Evolutionary conservation across 2,329 filamentous ascomycete genomes (phyloP).

Genomic region (Xylaria sp.): DNA sequence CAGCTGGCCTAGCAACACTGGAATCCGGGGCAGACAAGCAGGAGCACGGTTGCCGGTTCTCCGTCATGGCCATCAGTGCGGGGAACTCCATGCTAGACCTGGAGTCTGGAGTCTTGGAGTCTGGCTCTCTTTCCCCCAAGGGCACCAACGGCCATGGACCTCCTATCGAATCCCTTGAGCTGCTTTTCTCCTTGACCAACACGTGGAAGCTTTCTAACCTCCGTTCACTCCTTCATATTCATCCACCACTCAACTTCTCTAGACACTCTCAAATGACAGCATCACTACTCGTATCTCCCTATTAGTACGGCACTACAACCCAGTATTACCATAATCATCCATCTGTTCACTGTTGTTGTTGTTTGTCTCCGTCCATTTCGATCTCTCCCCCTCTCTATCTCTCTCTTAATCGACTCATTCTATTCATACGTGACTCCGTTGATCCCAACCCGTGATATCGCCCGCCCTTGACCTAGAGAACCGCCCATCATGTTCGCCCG

Average conservation of each 20-base stretch:
- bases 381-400: no score
- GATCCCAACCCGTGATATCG: background rate
- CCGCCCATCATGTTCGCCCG: slow-evolving; percentile 44
- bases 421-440: slow-evolving; percentile 4
- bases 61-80: background rate
- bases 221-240: background rate
- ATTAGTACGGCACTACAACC: background rate
- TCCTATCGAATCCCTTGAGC: background rate
- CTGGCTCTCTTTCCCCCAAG: background rate
- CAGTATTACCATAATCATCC: background rate
- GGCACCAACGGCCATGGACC: background rate
- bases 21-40: slow-evolving; percentile 23
- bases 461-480: background rate
- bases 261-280: no score
- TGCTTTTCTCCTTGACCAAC: background rate
- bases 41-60: background rate
- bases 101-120: no score
- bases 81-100: background rate
- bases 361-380: no score
- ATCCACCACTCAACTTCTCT: no score
- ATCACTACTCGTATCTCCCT: background rate
- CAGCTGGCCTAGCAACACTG: slow-evolving; percentile 9
- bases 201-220: background rate
- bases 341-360: background rate
- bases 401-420: background rate